phyloP scores from a whole-genome alignment of 768 basidiomycete genomes.

The Boletus rubescentipes region DNA sequence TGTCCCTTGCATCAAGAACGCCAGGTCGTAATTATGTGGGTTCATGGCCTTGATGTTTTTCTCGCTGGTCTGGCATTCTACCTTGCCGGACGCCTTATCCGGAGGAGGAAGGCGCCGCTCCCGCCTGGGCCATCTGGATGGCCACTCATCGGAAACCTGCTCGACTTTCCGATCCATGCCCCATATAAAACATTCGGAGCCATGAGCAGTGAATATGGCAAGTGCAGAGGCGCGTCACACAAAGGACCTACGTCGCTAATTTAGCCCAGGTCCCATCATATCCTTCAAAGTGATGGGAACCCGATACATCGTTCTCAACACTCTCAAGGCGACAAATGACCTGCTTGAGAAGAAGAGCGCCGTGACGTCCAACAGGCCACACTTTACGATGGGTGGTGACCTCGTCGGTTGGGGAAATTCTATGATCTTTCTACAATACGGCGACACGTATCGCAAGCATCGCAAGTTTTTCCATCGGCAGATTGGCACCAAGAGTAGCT shows the following conservation, averaged over 20 bases:
- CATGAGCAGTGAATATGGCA: slow-evolving; percentile 43
- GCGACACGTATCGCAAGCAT: slow-evolving; percentile 2
- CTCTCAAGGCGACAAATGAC: slow-evolving; percentile 31
- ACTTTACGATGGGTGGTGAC: slow-evolving; percentile 20
- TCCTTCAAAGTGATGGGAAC: slow-evolving; percentile 36
- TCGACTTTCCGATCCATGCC: slow-evolving; percentile 51
- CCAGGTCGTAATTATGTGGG: background rate
- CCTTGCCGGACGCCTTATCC: background rate
- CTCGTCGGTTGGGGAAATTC: slow-evolving; percentile 11
- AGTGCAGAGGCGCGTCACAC: slow-evolving; percentile 9
- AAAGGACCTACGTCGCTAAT: background rate
- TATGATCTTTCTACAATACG: slow-evolving; percentile 9
- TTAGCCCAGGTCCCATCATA: slow-evolving; percentile 19
- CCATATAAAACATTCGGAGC: slow-evolving; percentile 52
- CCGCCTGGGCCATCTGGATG: slow-evolving; percentile 14
- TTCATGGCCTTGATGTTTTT: background rate
- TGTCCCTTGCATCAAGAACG: background rate
- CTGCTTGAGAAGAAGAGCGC: slow-evolving; percentile 14
- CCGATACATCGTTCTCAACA: slow-evolving; percentile 49
- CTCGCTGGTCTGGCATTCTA: slow-evolving; percentile 13
- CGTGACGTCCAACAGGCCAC: slow-evolving; percentile 4
- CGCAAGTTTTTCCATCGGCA: slow-evolving; percentile 8
- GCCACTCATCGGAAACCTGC: slow-evolving; percentile 51
- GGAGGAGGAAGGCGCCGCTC: background rate
- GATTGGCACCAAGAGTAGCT: slow-evolving; percentile 7